Conservation (phyloP, 306 rosid species). For the Cyamopsis tetragonoloba region DNA sequence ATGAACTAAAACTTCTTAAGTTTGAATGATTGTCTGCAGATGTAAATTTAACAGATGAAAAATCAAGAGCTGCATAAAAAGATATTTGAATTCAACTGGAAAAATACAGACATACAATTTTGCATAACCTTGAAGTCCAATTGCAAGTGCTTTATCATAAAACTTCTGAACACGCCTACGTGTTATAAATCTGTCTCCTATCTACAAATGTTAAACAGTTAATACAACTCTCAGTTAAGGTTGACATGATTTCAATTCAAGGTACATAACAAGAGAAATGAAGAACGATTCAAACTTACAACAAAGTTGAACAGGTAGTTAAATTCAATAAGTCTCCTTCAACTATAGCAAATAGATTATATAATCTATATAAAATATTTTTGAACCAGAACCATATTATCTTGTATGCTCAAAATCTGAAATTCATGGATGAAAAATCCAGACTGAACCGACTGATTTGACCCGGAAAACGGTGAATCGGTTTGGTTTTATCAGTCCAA, state of each 20-base stretch:
- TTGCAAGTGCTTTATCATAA: conserved; percentile 82
- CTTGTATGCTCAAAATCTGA: conserved; percentile 5
- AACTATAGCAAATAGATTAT: conserved; percentile 3
- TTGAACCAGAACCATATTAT: conserved; percentile 5
- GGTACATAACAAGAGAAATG: conserved; percentile 17
- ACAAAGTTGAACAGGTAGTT: not conserved
- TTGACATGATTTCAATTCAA: too few relatives aligned
- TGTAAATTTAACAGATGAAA: not conserved
- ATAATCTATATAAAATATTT: not conserved
- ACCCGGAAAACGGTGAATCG: too few relatives aligned
- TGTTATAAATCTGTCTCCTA: conserved; percentile 85
- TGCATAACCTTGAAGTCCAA: conserved; percentile 90
- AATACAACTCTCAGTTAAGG: conserved; percentile 16
- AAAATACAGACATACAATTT: conserved; percentile 60
- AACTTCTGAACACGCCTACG: conserved; percentile 79
- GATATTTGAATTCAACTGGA: conserved; percentile 13
- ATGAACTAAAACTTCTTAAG: conserved; percentile 6
- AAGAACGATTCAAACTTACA: not conserved
- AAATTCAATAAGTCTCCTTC: conserved; percentile 8
- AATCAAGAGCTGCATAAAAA: conserved; percentile 5
- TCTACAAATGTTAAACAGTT: conserved; percentile 44
- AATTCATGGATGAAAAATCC: not conserved
- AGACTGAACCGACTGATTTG: not conserved
- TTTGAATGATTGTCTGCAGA: conserved; percentile 11
- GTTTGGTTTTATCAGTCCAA: too few relatives aligned